A percentile compares a stretch with the other conserved stretches of the same genome.
These are phyloP conservation scores for Leccinum griseonigrum DNA, from an alignment of 1,284 basidiomycete species.

Conservation along the genomic window DNA sequence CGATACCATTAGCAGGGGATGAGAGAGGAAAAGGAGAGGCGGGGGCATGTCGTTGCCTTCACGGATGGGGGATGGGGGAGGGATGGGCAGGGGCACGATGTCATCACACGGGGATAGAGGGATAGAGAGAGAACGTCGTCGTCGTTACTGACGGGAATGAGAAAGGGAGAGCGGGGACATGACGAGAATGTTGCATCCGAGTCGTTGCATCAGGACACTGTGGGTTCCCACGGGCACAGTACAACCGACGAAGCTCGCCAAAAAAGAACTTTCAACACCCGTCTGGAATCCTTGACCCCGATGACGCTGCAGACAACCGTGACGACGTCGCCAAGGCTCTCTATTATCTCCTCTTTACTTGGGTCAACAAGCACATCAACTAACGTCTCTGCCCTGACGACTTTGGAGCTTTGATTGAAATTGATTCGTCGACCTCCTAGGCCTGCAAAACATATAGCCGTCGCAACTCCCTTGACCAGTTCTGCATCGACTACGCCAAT, in stretches of 20 bases:
- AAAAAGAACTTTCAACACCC: background rate
- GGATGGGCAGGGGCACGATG: too few relatives aligned
- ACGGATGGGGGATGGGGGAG: too few relatives aligned
- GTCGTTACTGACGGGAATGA: background rate
- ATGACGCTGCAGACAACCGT: background rate
- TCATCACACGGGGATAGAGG: too few relatives aligned
- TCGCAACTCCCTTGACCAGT: background rate
- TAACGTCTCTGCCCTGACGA: background rate
- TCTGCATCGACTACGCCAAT: background rate
- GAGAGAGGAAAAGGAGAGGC: too few relatives aligned
- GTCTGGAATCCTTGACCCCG: background rate
- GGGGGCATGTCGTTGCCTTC: too few relatives aligned
- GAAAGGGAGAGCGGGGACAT: conserved; percentile 1
- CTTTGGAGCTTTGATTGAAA: background rate
- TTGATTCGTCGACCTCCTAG: background rate
- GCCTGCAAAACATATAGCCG: background rate
- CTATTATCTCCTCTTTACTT: background rate
- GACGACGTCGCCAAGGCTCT: background rate
- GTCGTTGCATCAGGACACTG: background rate
- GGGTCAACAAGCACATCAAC: background rate
- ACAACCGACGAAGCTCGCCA: background rate
- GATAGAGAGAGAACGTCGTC: too few relatives aligned
- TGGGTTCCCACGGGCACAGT: too few relatives aligned
- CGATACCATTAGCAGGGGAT: too few relatives aligned
- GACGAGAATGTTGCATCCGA: background rate